phyloP scores from a whole-genome alignment of 164 flowering plant genomes.

The Vitis riparia region DNA sequence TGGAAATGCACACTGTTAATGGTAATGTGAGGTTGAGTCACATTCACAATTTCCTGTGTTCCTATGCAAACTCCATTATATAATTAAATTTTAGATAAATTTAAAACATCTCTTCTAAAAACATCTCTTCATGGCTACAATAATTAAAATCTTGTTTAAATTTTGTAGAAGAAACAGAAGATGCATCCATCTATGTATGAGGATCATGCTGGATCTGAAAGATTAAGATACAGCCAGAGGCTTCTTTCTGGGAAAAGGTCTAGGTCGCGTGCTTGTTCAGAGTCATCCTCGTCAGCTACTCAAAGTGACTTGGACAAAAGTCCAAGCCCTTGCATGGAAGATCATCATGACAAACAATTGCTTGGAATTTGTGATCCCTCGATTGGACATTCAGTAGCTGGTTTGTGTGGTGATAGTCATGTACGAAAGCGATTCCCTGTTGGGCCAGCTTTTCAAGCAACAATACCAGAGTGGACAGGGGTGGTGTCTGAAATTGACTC shows the following conservation, averaged over 20 bases:
- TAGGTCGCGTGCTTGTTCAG: conserved; percentile 19
- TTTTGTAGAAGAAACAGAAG: conserved; percentile 62
- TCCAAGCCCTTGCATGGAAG: conserved; percentile 4
- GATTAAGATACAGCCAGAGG: conserved; percentile 43
- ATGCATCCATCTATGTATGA: conserved; percentile 85
- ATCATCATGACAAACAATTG: conserved; percentile 5
- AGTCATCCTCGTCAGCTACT: conserved; percentile 21
- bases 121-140: too few species aligned
- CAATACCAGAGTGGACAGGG: conserved; percentile 71
- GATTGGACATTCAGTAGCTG: conserved; percentile 18
- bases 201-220: conserved; percentile 39
- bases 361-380: conserved; percentile 21
- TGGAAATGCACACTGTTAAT: too few species aligned
- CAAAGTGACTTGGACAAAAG: conserved; percentile 19
- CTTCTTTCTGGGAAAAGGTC: conserved; percentile 29
- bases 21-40: too few species aligned
- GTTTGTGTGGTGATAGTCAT: conserved; percentile 19
- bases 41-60: too few species aligned
- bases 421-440: conserved; percentile 35
- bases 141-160: conserved; percentile 1
- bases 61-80: too few species aligned
- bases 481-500: conserved; percentile 44
- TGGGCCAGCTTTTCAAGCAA: conserved; percentile 64
- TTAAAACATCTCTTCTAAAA: too few species aligned
- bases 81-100: too few species aligned